phyloP scores from a whole-genome alignment of 2,329 filamentous ascomycete genomes.

The Aureobasidium sp. region DNA sequence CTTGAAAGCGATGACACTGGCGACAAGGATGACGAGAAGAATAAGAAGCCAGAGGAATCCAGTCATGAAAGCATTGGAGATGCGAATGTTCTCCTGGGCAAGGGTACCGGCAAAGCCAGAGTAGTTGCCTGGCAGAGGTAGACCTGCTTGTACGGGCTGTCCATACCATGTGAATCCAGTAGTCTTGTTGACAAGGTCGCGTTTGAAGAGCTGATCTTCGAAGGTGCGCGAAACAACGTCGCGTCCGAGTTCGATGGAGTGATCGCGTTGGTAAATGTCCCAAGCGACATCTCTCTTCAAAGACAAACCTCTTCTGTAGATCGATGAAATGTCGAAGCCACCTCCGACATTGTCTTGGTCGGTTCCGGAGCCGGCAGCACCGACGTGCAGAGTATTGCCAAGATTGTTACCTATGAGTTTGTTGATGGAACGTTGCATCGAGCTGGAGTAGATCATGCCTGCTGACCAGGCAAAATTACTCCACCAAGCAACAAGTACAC shows the following conservation, averaged over 20 bases:
- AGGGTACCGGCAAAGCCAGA: constrained; percentile 63
- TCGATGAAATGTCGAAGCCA: constrained; percentile 47
- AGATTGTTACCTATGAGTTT: constrained; percentile 54
- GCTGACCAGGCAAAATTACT: constrained; percentile 75
- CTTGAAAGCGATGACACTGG: constrained; percentile 47
- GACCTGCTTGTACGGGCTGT: constrained; percentile 50
- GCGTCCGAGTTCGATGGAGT: constrained; percentile 21
- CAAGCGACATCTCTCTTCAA: constrained; percentile 22
- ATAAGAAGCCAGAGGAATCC: constrained; percentile 66
- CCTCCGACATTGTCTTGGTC: constrained; percentile 43
- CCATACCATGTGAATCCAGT: constrained; percentile 57
- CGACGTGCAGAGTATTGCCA: constrained; percentile 58
- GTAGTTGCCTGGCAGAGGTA: constrained; percentile 65
- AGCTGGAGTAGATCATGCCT: constrained; percentile 57
- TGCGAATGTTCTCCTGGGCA: constrained; percentile 52
- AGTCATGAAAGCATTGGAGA: constrained; percentile 63
- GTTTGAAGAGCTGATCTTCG: constrained; percentile 27
- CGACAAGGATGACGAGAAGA: constrained; percentile 45
- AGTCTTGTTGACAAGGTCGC: constrained; percentile 30
- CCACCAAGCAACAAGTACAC: constrained; percentile 67
- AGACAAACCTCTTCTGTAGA: constrained; percentile 46
- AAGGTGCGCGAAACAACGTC: constrained; percentile 23
- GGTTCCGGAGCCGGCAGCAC: constrained; percentile 52
- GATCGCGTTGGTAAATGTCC: constrained; percentile 23
- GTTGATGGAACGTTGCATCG: constrained; percentile 57